Percentiles rank a stretch among this genome's conserved stretches.
phyloP scores from a whole-genome alignment of 2,329 filamentous ascomycete species.

The Pseudogymnoascus sp. region DNA sequence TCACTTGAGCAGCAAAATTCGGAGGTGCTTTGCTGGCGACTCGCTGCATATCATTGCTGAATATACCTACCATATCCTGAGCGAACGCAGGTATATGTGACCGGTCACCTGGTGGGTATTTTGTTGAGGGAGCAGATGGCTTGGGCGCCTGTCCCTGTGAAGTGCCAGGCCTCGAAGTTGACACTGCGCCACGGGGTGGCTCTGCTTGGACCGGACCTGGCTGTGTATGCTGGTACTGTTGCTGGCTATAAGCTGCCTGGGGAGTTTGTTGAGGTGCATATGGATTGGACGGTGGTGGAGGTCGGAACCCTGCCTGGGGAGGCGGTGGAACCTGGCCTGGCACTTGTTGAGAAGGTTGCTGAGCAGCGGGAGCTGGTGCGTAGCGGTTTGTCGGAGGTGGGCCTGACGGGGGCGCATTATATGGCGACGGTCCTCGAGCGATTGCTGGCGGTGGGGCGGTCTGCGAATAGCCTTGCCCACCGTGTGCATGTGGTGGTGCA shows the following conservation, averaged over 20 bases:
- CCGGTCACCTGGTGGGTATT: slow-evolving; percentile 77
- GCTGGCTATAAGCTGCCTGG: slow-evolving; percentile 30
- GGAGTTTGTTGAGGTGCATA: slow-evolving; percentile 29
- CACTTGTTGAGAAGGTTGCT: slow-evolving; percentile 39
- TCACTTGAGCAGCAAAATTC: slow-evolving; percentile 82
- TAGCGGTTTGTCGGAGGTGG: slow-evolving; percentile 70
- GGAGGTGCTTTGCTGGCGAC: slow-evolving; percentile 79
- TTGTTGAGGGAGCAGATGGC: slow-evolving; percentile 48
- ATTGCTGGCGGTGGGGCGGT: slow-evolving; percentile 48
- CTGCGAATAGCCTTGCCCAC: slow-evolving; percentile 25
- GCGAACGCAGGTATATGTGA: slow-evolving; percentile 78
- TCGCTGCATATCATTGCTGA: slow-evolving; percentile 78
- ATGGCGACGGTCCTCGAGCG: slow-evolving; percentile 73
- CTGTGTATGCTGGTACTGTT: slow-evolving; percentile 42
- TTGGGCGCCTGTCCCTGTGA: slow-evolving; percentile 39
- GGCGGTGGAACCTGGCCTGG: slow-evolving; percentile 29
- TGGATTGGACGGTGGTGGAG: slow-evolving; percentile 40
- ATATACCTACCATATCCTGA: slow-evolving; percentile 71
- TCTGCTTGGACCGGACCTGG: slow-evolving; percentile 31
- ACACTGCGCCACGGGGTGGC: slow-evolving; percentile 37
- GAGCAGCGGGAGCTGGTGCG: slow-evolving; percentile 57
- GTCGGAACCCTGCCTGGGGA: slow-evolving; percentile 34
- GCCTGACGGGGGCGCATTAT: slow-evolving; percentile 68
- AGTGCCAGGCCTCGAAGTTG: slow-evolving; percentile 33
- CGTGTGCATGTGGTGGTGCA: slow-evolving; percentile 47